Evolutionary conservation across 2,329 filamentous ascomycete species (phyloP).

Genomic region (Thermomyces lanuginosus): DNA sequence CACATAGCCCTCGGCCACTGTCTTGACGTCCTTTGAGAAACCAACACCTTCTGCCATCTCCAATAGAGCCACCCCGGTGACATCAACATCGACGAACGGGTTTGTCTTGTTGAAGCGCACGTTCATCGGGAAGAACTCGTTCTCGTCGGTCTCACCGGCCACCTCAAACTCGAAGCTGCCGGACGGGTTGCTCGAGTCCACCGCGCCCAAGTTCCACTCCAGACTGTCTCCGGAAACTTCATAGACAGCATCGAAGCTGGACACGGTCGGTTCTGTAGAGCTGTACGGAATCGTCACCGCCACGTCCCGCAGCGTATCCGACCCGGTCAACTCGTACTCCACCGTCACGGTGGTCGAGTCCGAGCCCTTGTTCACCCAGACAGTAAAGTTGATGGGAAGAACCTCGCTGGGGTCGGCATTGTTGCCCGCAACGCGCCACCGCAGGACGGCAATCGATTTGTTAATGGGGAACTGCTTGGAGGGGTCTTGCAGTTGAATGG

Average conservation of each 20-base stretch:
- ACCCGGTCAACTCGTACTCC: conserved; percentile 83
- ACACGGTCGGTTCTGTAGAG: conserved; percentile 69
- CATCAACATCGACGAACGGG: conserved; percentile 85
- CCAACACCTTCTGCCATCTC: conserved; percentile 29
- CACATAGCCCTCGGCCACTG: conserved; percentile 27
- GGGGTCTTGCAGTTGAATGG: conserved; percentile 78
- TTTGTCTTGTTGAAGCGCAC: conserved; percentile 72
- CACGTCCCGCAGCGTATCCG: conserved; percentile 66
- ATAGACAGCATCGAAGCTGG: conserved; percentile 86
- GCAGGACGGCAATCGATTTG: conserved; percentile 78
- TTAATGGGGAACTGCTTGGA: conserved; percentile 85
- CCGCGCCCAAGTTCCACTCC: conserved; percentile 81
- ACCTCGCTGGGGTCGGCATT: conserved; percentile 64
- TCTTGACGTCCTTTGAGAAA: conserved; percentile 31
- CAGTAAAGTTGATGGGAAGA: conserved; percentile 86
- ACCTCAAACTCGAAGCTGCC: conserved; percentile 95
- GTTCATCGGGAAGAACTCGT: conserved; percentile 96
- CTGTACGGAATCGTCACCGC: conserved; percentile 75
- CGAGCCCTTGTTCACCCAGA: conserved; percentile 85
- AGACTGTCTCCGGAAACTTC: conserved; percentile 84
- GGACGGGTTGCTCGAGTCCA: conserved; percentile 65
- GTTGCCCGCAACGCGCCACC: conserved; percentile 69
- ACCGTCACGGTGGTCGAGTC: conserved; percentile 79
- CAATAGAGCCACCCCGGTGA: conserved; percentile 33
- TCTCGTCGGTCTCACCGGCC: conserved; percentile 65